phyloP scores from a whole-genome alignment of 225 moss, liverwort and hornwort genomes.

The Thuidium tamariscinum region DNA sequence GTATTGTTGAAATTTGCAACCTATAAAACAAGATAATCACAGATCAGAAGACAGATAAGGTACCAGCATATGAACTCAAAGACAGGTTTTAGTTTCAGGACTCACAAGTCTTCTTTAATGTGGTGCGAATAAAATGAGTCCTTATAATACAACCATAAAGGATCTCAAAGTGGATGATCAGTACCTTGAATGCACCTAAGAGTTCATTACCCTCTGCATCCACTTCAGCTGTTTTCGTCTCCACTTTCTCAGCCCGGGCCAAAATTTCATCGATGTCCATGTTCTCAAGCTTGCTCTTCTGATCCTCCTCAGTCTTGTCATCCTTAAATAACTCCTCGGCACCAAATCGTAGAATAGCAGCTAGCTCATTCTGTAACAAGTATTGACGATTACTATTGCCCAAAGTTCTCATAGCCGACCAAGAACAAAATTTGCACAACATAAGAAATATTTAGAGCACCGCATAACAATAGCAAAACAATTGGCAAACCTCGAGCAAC shows the following conservation, averaged over 20 bases:
- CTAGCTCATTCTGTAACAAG: conserved; percentile 72
- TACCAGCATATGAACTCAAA: neutral
- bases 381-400: neutral
- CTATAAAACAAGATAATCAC: conserved; percentile 18
- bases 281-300: conserved; percentile 84
- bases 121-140: no score
- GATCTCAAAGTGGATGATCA: neutral
- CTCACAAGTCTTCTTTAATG: neutral
- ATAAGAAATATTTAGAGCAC: neutral
- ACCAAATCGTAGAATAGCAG: conserved; percentile 97
- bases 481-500: neutral
- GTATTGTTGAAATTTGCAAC: conserved; percentile 98
- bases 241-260: conserved; percentile 97
- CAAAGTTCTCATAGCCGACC: neutral
- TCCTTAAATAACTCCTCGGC: conserved; percentile 99
- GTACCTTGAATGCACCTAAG: conserved; percentile 94
- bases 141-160: neutral
- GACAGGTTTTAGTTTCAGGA: neutral
- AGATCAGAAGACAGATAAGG: neutral
- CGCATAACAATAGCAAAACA: neutral
- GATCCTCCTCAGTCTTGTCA: conserved; percentile 91
- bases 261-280: conserved; percentile 99
- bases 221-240: conserved; percentile 60
- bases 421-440: neutral
- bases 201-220: conserved; percentile 84